phyloP scores from a whole-genome alignment of 306 rosid genomes.

The Dicorynia guianensis region DNA sequence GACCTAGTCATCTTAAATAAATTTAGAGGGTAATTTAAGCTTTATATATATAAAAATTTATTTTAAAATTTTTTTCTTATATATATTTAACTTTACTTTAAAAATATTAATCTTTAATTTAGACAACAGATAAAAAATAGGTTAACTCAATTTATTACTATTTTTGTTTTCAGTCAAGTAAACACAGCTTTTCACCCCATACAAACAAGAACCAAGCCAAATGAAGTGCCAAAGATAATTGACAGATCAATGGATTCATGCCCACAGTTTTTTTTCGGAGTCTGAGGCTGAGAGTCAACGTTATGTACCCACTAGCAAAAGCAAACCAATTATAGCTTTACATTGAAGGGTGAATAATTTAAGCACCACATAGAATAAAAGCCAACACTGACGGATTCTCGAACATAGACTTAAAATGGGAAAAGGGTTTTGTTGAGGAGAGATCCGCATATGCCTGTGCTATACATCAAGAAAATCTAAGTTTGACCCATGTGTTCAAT shows the following conservation, averaged over 20 bases:
- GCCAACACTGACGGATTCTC: slow-evolving; percentile 21
- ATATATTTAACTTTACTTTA: no score
- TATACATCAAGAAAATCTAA: slow-evolving; percentile 39
- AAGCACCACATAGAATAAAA: not conserved
- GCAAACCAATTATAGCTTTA: not conserved
- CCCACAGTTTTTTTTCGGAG: slow-evolving; percentile 4
- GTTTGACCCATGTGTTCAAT: slow-evolving; percentile 1
- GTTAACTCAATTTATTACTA: not conserved
- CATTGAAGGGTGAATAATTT: not conserved
- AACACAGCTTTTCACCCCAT: not conserved
- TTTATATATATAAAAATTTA: no score
- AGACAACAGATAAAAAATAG: no score
- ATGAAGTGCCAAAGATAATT: not conserved
- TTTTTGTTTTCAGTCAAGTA: slow-evolving; percentile 1
- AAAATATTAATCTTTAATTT: no score
- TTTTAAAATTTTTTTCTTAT: no score
- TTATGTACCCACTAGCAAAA: not conserved
- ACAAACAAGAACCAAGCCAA: not conserved
- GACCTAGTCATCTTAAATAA: no score
- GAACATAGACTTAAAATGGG: not conserved
- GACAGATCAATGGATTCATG: not conserved
- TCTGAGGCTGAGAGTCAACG: not conserved
- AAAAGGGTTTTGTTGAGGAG: not conserved
- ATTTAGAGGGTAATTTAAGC: no score
- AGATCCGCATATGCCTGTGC: slow-evolving; percentile 1